These are phyloP conservation scores for Epithele typhae DNA, from an alignment of 768 basidiomycete genomes.

Conservation along the genomic window DNA sequence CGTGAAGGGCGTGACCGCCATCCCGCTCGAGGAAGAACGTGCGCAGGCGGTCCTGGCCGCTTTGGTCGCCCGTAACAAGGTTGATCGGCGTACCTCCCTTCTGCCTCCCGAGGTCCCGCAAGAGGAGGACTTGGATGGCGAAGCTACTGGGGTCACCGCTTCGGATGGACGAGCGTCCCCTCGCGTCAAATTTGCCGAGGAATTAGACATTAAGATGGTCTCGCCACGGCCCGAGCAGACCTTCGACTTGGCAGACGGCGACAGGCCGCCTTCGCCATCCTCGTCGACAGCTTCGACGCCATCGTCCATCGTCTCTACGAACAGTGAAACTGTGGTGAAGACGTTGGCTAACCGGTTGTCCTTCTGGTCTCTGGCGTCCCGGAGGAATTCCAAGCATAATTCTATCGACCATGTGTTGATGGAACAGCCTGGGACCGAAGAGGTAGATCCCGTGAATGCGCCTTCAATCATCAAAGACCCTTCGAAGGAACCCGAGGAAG, in stretches of 20 bases:
- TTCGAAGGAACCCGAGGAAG: conserved; percentile 37
- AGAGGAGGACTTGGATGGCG: background rate
- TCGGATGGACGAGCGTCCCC: conserved; percentile 16
- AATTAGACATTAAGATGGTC: conserved; percentile 42
- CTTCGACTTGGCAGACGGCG: conserved; percentile 16
- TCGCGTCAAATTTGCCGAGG: conserved; percentile 52
- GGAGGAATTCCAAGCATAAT: conserved; percentile 6
- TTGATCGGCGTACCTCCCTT: conserved; percentile 43
- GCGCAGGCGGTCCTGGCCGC: conserved; percentile 50
- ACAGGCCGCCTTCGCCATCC: conserved; percentile 19
- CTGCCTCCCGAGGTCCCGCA: conserved; percentile 21
- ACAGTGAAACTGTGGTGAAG: conserved; percentile 52
- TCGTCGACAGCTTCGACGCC: conserved; percentile 43
- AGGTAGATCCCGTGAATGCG: conserved; percentile 22
- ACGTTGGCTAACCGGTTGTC: conserved; percentile 62
- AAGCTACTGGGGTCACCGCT: conserved; percentile 4
- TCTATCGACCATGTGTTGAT: conserved; percentile 13
- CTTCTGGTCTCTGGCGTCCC: conserved; percentile 60
- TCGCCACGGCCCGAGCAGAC: conserved; percentile 28
- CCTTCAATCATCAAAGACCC: conserved; percentile 23
- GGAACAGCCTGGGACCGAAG: conserved; percentile 10
- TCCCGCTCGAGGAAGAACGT: conserved; percentile 65
- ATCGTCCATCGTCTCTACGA: conserved; percentile 40
- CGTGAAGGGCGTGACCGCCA: conserved; percentile 63
- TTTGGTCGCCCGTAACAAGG: conserved; percentile 47